Base-by-base conservation (phyloP, 257 asterid genomes). In the Solanum virginianum region DNA sequence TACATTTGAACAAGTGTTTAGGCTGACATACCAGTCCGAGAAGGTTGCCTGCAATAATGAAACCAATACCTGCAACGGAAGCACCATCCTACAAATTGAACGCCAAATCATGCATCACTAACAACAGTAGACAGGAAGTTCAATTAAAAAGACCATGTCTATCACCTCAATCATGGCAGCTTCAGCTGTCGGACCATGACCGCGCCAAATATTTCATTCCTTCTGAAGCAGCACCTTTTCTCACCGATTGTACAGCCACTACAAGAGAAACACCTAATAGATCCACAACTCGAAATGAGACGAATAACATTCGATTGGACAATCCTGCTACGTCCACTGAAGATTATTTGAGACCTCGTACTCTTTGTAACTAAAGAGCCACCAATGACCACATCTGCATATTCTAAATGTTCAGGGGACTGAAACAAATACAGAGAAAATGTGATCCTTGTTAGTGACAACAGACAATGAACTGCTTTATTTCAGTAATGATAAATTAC, bases 81-180 rank as follows among this genome's bases (percentile, higher is more conserved):
- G 99, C 99, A 88, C 98, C 96, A 82, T 96, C 99, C 98, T 96
- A 92, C 91, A 89, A 77, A 71, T 60, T 75, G 84, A 32, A 53
- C 7, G 10, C 68, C 80, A 81, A 74, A 84, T 68, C 54, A 71
- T 62, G 84, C 75, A 20, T 72, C 41, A 83, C 65, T 80, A 51
- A 57, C 66, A 74, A 54, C 71, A 88, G 54, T 39, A 56, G 62
- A 22, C 43, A 26, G 83, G 87, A 45, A 49, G 55, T 86, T 80
- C 87, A 86, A 86, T 11, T 72, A 72, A 79, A 85, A 53, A 26
- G 41, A 51, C 82, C 39, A 13, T 66, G 86, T 82, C 47, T 22
- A 86, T 88, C 80, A 96, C 99, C 99, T 96, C 98, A 87, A 98
- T 95, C 98, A 96, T 96, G 85, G 95, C 99, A 70, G 98, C 99